Evolutionary conservation across 805 yeast genomes (phyloP).

Genomic region (Yamadazyma kitorensis): DNA sequence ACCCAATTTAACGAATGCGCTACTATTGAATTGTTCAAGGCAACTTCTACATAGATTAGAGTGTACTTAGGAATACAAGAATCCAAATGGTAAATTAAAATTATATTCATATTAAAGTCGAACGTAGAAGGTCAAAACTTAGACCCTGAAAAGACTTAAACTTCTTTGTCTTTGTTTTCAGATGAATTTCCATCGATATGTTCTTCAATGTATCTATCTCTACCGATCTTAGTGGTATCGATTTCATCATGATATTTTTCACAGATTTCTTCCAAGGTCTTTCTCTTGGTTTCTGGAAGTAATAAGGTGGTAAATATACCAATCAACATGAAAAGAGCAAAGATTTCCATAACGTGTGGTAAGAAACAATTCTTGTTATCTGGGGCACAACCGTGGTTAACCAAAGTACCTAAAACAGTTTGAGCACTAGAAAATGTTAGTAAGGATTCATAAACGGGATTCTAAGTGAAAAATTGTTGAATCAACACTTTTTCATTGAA

Average conservation of each 20-base stretch:
- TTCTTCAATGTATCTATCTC: constrained; percentile 32
- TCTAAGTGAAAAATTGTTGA: too few relatives aligned
- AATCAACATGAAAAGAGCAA: constrained; percentile 84
- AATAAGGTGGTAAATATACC: constrained; percentile 67
- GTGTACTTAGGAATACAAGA: too few relatives aligned
- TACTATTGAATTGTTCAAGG: too few relatives aligned
- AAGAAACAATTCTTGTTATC: constrained; percentile 69
- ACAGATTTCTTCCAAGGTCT: constrained; percentile 79
- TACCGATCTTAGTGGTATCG: constrained; percentile 40
- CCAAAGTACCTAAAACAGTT: constrained; percentile 80
- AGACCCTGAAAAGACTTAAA: too few relatives aligned
- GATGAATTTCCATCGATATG: constrained; percentile 12
- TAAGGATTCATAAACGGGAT: too few relatives aligned
- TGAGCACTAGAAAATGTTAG: too few relatives aligned
- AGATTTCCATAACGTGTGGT: constrained; percentile 91
- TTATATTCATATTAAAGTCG: too few relatives aligned
- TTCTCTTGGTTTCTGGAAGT: constrained; percentile 89
- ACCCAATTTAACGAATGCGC: too few relatives aligned
- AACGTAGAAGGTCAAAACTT: too few relatives aligned
- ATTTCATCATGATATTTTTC: constrained; percentile 83
- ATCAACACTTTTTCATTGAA: too few relatives aligned
- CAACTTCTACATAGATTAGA: too few relatives aligned
- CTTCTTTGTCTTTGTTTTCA: constrained; percentile 13
- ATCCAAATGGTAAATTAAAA: too few relatives aligned
- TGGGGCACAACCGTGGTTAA: constrained; percentile 71